Evolutionary conservation across 768 basidiomycete genomes (phyloP), one percentile per base, ranked within the genome.

Genomic region (Suillus subaureus): DNA sequence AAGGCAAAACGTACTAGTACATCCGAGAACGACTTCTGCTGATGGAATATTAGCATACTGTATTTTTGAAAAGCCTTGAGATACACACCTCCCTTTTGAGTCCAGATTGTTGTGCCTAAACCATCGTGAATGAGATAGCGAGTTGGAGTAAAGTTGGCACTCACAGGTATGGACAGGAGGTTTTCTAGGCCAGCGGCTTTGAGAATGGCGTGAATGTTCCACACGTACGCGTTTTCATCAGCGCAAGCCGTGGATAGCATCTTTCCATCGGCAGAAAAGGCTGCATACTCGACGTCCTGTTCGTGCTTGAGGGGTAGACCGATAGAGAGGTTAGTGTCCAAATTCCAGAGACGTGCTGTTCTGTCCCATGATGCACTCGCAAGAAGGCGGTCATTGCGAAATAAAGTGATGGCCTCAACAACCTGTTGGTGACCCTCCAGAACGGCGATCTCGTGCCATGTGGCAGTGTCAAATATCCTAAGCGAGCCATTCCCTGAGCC

Each of bases 331-430:
- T 45, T 57, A 5, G 23, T 67, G 40, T 33, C 39, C 15, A 65
- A 37, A 47, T 69, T 45, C 68, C 68, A 69, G n/a, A 69, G 55
- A 28, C 58, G 55, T 9, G 61, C 42, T 4, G 57, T 69, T 35
- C 11, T 23, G 26, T 69, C 49, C 49, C 49, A 23, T 23, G 55
- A 57, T 57, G 55, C 8, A 23, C 55, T 57, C 8, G n/a, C 55
- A 13, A 57, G 55, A 11, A 57, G 55, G n/a, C 55, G 55, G 33
- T 57, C n/a, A 35, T 57, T 57, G 13, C 6, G n/a, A 35, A 33
- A 35, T 35, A 35, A 23, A 57, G 55, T 16, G n/a, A 57, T 37
- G 33, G 55, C 55, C 5, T 35, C 13, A 18, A 56, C 21, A n/a
- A 21, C 21, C 5, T 35, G 21, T 7, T 11, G 37, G 55, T 56